Evolutionary conservation across 225 moss, liverwort and hornwort species (phyloP).

Genomic region (Sphagnum tenellum): DNA sequence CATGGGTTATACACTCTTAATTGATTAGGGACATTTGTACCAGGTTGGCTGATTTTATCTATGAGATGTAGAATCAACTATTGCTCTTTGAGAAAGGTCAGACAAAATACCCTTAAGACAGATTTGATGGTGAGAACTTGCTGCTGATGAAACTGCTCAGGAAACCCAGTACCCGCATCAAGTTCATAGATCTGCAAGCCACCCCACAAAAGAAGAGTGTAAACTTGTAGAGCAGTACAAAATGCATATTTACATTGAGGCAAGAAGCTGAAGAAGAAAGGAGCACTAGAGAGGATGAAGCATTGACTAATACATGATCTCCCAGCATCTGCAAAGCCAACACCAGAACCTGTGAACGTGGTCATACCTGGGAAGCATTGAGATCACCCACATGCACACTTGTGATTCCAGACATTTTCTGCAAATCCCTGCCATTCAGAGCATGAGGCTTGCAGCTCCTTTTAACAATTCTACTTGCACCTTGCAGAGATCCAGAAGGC

Average conservation of each 20-base stretch:
- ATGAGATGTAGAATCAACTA: background rate
- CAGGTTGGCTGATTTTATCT: no score
- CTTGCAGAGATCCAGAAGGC: no score
- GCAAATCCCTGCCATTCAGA: constrained; percentile 70
- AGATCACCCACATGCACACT: constrained; percentile 59
- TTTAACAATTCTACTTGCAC: no score
- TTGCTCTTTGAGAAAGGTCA: background rate
- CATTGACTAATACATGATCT: no score
- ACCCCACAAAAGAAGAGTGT: background rate
- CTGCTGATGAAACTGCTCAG: constrained; percentile 43
- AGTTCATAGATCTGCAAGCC: constrained; percentile 52
- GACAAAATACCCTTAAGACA: constrained; percentile 57
- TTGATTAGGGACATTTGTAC: no score
- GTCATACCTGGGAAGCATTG: constrained; percentile 55
- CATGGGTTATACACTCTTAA: no score
- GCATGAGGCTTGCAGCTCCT: constrained; percentile 13
- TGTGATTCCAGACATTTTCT: constrained; percentile 45
- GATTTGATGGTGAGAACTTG: constrained; percentile 70
- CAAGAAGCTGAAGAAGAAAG: no score
- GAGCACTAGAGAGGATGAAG: no score
- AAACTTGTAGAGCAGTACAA: background rate
- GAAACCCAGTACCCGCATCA: constrained; percentile 49
- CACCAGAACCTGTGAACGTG: no score
- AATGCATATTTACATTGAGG: background rate
- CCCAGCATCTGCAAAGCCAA: no score